These are phyloP conservation scores for Babesia sp. DNA, from an alignment of 169 alveolate genomes.

Conservation along the genomic window DNA sequence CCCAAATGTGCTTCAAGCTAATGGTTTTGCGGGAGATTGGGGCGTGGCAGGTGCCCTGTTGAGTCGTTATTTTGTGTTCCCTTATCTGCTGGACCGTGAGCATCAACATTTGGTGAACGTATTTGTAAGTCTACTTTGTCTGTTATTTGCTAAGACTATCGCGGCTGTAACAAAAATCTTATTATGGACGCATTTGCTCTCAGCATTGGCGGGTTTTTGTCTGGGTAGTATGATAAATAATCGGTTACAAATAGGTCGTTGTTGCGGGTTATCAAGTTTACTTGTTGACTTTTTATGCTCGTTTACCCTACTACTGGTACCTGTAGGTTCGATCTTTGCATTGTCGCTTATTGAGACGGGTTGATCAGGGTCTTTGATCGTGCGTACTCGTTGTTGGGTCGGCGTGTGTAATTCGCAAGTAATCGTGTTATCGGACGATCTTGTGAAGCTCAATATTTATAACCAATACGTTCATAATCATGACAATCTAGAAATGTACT, in stretches of 20 bases:
- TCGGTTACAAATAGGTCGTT: constrained; percentile 7
- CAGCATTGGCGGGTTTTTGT: constrained; percentile 61
- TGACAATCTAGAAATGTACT: neutral
- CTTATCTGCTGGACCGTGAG: constrained; percentile 54
- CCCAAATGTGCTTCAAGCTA: constrained; percentile 52
- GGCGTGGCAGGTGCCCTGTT: constrained; percentile 68
- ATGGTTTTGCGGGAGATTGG: constrained; percentile 70
- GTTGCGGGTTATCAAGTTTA: constrained; percentile 30
- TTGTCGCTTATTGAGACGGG: constrained; percentile 28
- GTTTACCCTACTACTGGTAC: constrained; percentile 36
- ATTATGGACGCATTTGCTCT: constrained; percentile 47
- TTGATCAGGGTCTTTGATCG: neutral
- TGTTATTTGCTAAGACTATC: constrained; percentile 54
- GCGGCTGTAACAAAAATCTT: constrained; percentile 28
- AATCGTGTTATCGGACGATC: neutral
- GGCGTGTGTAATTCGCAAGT: neutral
- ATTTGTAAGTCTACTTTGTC: constrained; percentile 49
- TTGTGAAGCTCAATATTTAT: neutral
- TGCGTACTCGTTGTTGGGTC: constrained; percentile 11
- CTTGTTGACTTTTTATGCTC: constrained; percentile 53
- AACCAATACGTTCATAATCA: neutral
- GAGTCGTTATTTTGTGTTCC: constrained; percentile 58
- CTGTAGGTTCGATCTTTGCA: constrained; percentile 46
- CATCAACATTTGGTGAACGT: constrained; percentile 56
- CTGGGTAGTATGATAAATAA: constrained; percentile 55